Conservation (phyloP, 2,329 filamentous ascomycete species). For the Trichoderma harzianum region DNA sequence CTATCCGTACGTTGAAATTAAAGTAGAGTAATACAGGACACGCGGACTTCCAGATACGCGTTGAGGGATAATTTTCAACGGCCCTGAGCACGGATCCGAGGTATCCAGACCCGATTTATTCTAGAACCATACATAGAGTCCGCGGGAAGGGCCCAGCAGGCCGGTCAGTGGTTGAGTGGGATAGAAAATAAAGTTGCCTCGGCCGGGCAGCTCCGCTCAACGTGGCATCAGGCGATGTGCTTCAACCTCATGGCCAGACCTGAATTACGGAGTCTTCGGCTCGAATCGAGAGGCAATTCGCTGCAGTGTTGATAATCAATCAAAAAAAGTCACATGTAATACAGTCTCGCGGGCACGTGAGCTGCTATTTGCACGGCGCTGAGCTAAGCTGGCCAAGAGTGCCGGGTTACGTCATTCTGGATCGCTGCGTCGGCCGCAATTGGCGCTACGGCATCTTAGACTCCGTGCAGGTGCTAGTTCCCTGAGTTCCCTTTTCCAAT, state of each 20-base stretch:
- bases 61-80: neutral
- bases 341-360: neutral
- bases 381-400: neutral
- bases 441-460: neutral
- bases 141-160: neutral
- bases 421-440: neutral
- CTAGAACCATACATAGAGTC: neutral
- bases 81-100: neutral
- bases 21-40: neutral
- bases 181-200: neutral
- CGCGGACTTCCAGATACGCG: neutral
- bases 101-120: neutral
- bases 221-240: neutral
- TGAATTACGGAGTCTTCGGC: constrained; percentile 7
- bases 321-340: neutral
- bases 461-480: neutral
- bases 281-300: neutral
- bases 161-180: neutral
- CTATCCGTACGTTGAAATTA: neutral
- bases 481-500: too few relatives aligned
- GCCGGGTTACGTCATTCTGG: neutral
- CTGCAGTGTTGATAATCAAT: neutral
- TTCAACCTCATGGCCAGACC: neutral
- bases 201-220: neutral
- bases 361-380: neutral